Conservation (phyloP, 805 yeast genomes). For the Cephaloascus fragrans region DNA sequence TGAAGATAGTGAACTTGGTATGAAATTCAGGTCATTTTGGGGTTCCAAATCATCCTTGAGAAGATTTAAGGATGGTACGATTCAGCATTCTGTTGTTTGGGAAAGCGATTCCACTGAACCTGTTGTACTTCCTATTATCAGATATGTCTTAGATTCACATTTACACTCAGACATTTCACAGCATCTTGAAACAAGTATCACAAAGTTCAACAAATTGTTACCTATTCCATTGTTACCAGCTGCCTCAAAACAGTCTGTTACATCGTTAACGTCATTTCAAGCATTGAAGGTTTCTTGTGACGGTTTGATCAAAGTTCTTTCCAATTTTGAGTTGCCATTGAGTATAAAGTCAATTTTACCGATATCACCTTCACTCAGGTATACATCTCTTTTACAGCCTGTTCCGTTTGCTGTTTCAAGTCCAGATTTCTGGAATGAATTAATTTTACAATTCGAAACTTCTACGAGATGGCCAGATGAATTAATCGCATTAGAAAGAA, state of each 20-base stretch:
- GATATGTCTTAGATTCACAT: slow-evolving; percentile 57
- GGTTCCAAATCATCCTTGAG: slow-evolving; percentile 78
- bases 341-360: slow-evolving; percentile 64
- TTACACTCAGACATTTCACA: slow-evolving; percentile 34
- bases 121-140: slow-evolving; percentile 53
- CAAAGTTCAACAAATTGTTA: slow-evolving; percentile 37
- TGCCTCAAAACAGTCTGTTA: slow-evolving; percentile 38
- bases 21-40: slow-evolving; percentile 79
- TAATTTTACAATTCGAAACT: slow-evolving; percentile 78
- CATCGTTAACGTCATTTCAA: slow-evolving; percentile 16
- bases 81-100: slow-evolving; percentile 91
- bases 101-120: slow-evolving; percentile 44
- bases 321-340: slow-evolving; percentile 51
- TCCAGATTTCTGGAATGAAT: slow-evolving; percentile 74
- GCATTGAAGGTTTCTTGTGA: slow-evolving; percentile 35
- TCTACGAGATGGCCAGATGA: slow-evolving; percentile 97
- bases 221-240: slow-evolving; percentile 57
- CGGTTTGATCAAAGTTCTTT: slow-evolving; percentile 34
- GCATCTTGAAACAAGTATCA: slow-evolving; percentile 24
- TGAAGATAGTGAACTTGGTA: slow-evolving; percentile 41
- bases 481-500: slow-evolving; percentile 69
- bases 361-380: slow-evolving; percentile 64
- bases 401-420: slow-evolving; percentile 69
- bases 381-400: slow-evolving; percentile 69
- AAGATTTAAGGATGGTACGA: slow-evolving; percentile 86